Conservation (phyloP, 1,284 basidiomycete genomes). For the Boletus calvinii region DNA sequence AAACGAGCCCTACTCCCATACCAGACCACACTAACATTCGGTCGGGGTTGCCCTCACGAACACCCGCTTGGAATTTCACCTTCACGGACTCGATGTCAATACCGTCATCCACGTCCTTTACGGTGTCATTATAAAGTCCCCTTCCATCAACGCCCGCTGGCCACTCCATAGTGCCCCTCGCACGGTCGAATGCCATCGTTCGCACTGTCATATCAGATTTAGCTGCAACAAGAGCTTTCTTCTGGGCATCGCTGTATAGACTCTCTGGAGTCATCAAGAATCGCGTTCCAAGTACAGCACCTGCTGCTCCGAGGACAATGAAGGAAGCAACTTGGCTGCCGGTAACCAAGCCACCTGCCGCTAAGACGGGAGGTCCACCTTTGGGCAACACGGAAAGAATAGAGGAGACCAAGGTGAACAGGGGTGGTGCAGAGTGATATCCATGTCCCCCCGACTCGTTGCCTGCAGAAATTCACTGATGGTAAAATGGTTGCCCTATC, state of each 20-base stretch:
- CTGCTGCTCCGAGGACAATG: slow-evolving; percentile 63
- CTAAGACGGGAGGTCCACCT: slow-evolving; percentile 54
- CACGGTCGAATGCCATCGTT: slow-evolving; percentile 65
- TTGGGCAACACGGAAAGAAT: slow-evolving; percentile 46
- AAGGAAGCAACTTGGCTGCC: slow-evolving; percentile 64
- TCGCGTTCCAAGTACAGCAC: slow-evolving; percentile 68
- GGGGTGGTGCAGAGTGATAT: slow-evolving; percentile 49
- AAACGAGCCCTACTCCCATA: slow-evolving; percentile 60
- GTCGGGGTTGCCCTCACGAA: slow-evolving; percentile 43
- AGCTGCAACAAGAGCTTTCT: slow-evolving; percentile 54
- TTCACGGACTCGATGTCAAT: slow-evolving; percentile 45
- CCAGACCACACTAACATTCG: slow-evolving; percentile 71
- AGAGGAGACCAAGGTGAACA: slow-evolving; percentile 58
- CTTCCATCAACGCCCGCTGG: slow-evolving; percentile 64
- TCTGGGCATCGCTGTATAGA: slow-evolving; percentile 55
- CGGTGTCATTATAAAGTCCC: slow-evolving; percentile 44
- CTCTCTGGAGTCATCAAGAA: slow-evolving; percentile 69
- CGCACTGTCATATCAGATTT: slow-evolving; percentile 51
- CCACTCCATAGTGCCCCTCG: slow-evolving; percentile 61
- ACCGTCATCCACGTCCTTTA: slow-evolving; percentile 57
- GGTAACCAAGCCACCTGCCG: slow-evolving; percentile 51
- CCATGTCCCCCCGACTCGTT: slow-evolving; percentile 78
- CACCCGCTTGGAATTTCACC: slow-evolving; percentile 45
- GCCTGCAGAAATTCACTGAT: slow-evolving; percentile 42
- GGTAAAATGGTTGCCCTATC: slow-evolving; percentile 6